phyloP scores from a whole-genome alignment of 352 stramenopile species.

The Sclerospora graminicola region DNA sequence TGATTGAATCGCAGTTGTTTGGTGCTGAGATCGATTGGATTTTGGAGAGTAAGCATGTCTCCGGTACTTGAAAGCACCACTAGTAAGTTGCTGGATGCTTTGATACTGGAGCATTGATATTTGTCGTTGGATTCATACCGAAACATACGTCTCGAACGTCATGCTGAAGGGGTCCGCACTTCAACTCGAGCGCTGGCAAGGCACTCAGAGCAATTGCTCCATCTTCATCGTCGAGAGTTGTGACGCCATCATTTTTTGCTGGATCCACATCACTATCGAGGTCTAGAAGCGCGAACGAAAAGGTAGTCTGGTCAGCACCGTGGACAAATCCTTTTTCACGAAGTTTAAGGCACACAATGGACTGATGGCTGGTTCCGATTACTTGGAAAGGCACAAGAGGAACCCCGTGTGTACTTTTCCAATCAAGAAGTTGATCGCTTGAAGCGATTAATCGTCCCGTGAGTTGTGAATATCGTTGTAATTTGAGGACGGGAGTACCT shows the following conservation, averaged over 20 bases:
- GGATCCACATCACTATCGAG: too few species aligned
- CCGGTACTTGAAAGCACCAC: slow-evolving; percentile 42
- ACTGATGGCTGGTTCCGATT: slow-evolving; percentile 28
- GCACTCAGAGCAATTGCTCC: too few species aligned
- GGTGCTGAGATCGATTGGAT: slow-evolving; percentile 27
- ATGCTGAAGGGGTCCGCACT: slow-evolving; percentile 19
- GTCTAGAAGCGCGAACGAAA: too few species aligned
- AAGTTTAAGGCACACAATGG: slow-evolving; percentile 34
- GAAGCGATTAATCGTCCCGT: slow-evolving; percentile 20
- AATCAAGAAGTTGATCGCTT: slow-evolving; percentile 42
- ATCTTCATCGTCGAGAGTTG: too few species aligned
- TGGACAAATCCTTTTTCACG: too few species aligned
- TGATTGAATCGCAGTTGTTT: slow-evolving; percentile 29
- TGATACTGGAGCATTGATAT: slow-evolving; percentile 7
- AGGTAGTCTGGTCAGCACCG: too few species aligned
- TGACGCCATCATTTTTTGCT: too few species aligned
- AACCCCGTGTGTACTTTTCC: slow-evolving; percentile 43
- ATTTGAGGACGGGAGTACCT: slow-evolving; percentile 20
- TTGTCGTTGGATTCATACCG: slow-evolving; percentile 10
- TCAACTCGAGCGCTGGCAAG: slow-evolving; percentile 20
- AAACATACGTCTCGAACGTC: slow-evolving; percentile 59
- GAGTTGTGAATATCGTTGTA: slow-evolving; percentile 45
- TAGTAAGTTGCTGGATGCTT: slow-evolving; percentile 23
- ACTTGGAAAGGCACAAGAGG: slow-evolving; percentile 42
- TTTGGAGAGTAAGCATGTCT: slow-evolving; percentile 40